These are phyloP conservation scores for Leccinum truebloodii DNA, from an alignment of 768 basidiomycete species.

Conservation along the genomic window DNA sequence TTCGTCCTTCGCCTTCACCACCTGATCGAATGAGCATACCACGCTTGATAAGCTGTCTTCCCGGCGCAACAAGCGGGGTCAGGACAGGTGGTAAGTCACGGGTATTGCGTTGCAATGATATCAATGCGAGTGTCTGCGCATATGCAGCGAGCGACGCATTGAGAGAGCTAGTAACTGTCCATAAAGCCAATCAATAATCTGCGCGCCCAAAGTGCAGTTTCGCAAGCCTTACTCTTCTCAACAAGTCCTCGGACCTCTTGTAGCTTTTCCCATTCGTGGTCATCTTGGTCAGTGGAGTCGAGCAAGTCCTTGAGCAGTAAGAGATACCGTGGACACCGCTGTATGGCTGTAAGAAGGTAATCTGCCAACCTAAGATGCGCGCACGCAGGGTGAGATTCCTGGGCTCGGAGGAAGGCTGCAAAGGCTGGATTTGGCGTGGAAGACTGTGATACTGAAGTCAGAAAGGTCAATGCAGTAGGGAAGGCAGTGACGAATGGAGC, in stretches of 20 bases:
- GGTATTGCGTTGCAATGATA: constrained; percentile 79
- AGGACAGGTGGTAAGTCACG: constrained; percentile 75
- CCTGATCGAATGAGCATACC: constrained; percentile 54
- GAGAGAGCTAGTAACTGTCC: constrained; percentile 70
- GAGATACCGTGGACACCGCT: constrained; percentile 85
- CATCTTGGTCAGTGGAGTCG: constrained; percentile 58
- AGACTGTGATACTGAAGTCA: constrained; percentile 53
- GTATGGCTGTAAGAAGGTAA: constrained; percentile 85
- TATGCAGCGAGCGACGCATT: constrained; percentile 81
- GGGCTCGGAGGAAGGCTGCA: constrained; percentile 58
- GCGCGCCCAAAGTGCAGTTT: neutral
- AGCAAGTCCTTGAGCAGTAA: constrained; percentile 83
- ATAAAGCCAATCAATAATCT: constrained; percentile 13
- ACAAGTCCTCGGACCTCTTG: constrained; percentile 63
- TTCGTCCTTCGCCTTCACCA: constrained; percentile 45
- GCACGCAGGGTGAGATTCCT: constrained; percentile 70
- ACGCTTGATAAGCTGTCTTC: constrained; percentile 74
- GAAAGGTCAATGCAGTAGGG: constrained; percentile 59
- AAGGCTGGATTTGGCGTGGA: constrained; percentile 49
- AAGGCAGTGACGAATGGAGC: constrained; percentile 84
- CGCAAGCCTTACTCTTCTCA: constrained; percentile 62
- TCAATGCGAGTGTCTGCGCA: constrained; percentile 69
- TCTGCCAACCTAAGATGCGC: constrained; percentile 76
- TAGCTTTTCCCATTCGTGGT: constrained; percentile 67
- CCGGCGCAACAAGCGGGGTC: constrained; percentile 76